Percentiles rank a stretch among this genome's conserved stretches.
Conservation (phyloP, 2,329 filamentous ascomycete genomes). For the Alternaria brassicae region DNA sequence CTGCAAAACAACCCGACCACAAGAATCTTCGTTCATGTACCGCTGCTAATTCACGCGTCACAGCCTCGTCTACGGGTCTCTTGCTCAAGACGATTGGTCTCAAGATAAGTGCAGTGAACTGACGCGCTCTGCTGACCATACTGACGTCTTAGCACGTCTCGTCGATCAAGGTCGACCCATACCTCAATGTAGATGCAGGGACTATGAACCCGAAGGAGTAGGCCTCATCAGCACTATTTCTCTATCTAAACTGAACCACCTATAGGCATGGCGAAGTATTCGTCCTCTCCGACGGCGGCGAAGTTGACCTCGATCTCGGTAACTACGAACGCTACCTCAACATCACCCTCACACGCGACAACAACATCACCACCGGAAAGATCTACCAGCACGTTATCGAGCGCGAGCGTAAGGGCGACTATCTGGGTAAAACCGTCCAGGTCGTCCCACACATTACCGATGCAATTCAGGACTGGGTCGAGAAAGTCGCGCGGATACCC, state of each 20-base stretch:
- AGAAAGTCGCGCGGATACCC: constrained; percentile 81
- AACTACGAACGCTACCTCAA: constrained; percentile 84
- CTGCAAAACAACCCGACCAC: background rate
- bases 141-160: constrained; percentile 62
- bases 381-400: constrained; percentile 91
- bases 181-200: constrained; percentile 79
- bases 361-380: constrained; percentile 98
- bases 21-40: background rate
- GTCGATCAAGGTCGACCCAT: constrained; percentile 74
- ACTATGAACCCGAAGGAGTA: constrained; percentile 73
- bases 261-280: constrained; percentile 85
- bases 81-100: constrained; percentile 81
- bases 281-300: constrained; percentile 83
- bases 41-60: constrained; percentile 39
- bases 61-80: constrained; percentile 74
- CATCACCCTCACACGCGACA: constrained; percentile 80
- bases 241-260: constrained; percentile 17
- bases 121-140: constrained; percentile 22
- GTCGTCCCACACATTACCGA: constrained; percentile 92
- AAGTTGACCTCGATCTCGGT: constrained; percentile 76
- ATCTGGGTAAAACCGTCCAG: constrained; percentile 87
- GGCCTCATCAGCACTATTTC: constrained; percentile 35
- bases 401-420: constrained; percentile 74
- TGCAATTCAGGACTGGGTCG: constrained; percentile 91
- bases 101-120: constrained; percentile 65